phyloP scores from a whole-genome alignment of 306 rosid genomes.

The Acacia confusa region DNA sequence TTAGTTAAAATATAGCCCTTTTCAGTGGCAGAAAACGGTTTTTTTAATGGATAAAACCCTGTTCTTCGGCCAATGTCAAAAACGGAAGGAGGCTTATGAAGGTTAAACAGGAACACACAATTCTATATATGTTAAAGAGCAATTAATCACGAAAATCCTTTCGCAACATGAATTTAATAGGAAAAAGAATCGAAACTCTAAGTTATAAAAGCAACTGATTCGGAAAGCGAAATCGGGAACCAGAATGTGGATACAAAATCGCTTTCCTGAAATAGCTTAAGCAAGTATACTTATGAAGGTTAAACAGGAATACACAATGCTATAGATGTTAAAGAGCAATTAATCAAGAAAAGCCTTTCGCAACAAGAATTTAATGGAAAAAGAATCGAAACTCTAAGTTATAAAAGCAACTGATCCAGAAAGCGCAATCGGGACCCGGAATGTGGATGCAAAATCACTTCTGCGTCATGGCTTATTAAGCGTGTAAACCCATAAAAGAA shows the following conservation, averaged over 20 bases:
- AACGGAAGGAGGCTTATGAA: background rate
- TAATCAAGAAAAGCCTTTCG: background rate
- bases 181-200: background rate
- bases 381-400: background rate
- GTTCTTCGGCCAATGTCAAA: background rate
- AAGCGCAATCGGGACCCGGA: background rate
- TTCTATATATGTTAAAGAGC: background rate
- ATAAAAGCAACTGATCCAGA: background rate
- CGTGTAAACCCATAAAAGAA: background rate
- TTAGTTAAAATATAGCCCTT: background rate
- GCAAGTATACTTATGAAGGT: background rate
- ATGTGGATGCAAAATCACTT: background rate
- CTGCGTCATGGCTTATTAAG: background rate
- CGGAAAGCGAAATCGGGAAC: background rate
- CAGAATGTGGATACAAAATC: background rate
- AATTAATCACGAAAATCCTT: background rate
- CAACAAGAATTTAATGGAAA: background rate
- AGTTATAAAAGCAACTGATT: background rate
- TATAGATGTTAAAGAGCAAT: background rate
- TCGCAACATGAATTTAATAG: background rate
- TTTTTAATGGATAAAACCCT: background rate
- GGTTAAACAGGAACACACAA: background rate
- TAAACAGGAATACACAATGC: background rate
- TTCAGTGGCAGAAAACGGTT: background rate
- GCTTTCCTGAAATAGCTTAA: background rate